Evolutionary conservation across 2,329 filamentous ascomycete species (phyloP).

Genomic region (Neurospora sp.): DNA sequence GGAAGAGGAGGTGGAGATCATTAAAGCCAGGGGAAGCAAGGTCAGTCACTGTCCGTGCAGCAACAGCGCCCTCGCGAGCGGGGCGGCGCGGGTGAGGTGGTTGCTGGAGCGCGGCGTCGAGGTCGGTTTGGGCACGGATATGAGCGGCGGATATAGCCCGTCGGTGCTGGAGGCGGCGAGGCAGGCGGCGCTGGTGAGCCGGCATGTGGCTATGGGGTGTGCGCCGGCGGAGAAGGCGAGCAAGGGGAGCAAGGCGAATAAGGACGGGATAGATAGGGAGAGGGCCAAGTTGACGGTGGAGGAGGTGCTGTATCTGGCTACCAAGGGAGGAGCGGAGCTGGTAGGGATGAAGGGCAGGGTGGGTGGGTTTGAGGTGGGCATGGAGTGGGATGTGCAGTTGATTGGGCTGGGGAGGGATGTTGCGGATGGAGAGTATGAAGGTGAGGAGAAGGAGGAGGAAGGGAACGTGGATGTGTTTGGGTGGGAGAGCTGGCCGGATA

Average conservation of each 20-base stretch:
- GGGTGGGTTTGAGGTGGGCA: slow-evolving; percentile 76
- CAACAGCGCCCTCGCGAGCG: slow-evolving; percentile 75
- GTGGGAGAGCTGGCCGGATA: slow-evolving; percentile 81
- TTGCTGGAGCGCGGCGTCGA: slow-evolving; percentile 65
- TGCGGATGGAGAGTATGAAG: slow-evolving; percentile 33
- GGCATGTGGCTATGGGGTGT: slow-evolving; percentile 54
- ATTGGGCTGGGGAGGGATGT: slow-evolving; percentile 45
- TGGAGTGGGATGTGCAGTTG: slow-evolving; percentile 86
- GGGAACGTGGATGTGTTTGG: slow-evolving; percentile 83
- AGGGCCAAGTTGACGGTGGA: slow-evolving; percentile 65
- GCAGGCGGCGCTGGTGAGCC: slow-evolving; percentile 69
- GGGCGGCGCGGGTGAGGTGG: slow-evolving; percentile 64
- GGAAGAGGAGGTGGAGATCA: slow-evolving; percentile 53
- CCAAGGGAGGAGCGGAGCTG: slow-evolving; percentile 75
- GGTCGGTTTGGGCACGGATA: slow-evolving; percentile 83
- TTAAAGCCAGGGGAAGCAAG: slow-evolving; percentile 52
- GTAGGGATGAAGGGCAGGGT: slow-evolving; percentile 63
- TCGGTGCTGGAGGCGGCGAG: slow-evolving; percentile 75
- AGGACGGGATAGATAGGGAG: background rate
- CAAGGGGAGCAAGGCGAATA: slow-evolving; percentile 9
- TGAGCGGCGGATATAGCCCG: slow-evolving; percentile 77
- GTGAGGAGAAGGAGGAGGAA: slow-evolving; percentile 14
- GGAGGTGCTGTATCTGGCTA: slow-evolving; percentile 79
- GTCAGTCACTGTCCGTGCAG: slow-evolving; percentile 81
- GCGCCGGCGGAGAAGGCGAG: slow-evolving; percentile 31